A percentile compares a stretch with the other conserved stretches of the same genome.
Evolutionary conservation across 2,329 filamentous ascomycete species (phyloP).

Genomic region (Cylindrodendrum hubeiense): DNA sequence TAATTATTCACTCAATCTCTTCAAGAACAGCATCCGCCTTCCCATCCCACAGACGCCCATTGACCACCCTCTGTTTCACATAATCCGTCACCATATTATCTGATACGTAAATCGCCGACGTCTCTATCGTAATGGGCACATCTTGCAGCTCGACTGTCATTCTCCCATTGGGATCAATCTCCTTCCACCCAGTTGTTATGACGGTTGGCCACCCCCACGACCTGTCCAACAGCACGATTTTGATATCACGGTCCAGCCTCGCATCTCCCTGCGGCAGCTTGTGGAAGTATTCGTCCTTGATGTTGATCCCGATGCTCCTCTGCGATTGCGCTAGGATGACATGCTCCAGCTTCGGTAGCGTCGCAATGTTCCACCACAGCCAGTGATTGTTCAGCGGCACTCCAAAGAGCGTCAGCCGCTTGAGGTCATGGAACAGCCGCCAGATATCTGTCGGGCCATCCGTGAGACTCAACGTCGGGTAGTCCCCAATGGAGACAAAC

Average conservation of each 20-base stretch:
- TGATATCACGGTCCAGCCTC: slow-evolving; percentile 44
- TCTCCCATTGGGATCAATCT: slow-evolving; percentile 50
- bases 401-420: slow-evolving; percentile 58
- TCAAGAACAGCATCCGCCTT: slow-evolving; percentile 37
- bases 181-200: slow-evolving; percentile 47
- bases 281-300: slow-evolving; percentile 58
- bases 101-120: too few relatives aligned
- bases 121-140: too few relatives aligned
- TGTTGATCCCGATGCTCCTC: slow-evolving; percentile 43
- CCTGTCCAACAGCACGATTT: slow-evolving; percentile 50
- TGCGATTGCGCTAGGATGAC: slow-evolving; percentile 57
- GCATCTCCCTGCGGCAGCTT: slow-evolving; percentile 45
- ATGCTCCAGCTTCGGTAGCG: slow-evolving; percentile 52
- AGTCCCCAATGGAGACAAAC: slow-evolving; percentile 61
- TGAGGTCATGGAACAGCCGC: slow-evolving; percentile 57
- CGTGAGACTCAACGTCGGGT: slow-evolving; percentile 54
- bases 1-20: slow-evolving; percentile 7
- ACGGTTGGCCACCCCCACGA: slow-evolving; percentile 40
- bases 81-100: slow-evolving; percentile 54
- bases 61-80: slow-evolving; percentile 55
- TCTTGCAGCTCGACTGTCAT: slow-evolving; percentile 55
- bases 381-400: slow-evolving; percentile 51
- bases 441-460: slow-evolving; percentile 54
- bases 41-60: slow-evolving; percentile 56
- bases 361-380: slow-evolving; percentile 55